phyloP scores from a whole-genome alignment of 306 rosid genomes.

The Hippophae rhamnoides region DNA sequence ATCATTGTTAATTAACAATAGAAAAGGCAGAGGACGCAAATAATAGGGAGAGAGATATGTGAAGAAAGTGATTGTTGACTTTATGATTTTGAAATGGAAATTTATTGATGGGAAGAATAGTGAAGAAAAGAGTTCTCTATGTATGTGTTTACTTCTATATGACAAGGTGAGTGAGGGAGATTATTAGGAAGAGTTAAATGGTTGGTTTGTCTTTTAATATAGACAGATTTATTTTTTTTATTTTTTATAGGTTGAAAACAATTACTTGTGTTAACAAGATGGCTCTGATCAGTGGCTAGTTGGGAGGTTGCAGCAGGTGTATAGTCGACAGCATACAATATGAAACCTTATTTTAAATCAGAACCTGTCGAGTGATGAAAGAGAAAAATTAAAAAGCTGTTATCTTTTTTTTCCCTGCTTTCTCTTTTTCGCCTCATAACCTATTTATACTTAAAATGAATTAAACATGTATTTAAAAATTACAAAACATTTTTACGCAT shows the following conservation, averaged over 20 bases:
- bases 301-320: background rate
- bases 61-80: background rate
- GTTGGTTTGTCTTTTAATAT: background rate
- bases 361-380: background rate
- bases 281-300: background rate
- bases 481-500: no score
- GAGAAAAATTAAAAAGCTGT: background rate
- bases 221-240: background rate
- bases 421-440: no score
- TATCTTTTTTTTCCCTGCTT: no score
- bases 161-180: background rate
- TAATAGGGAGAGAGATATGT: background rate
- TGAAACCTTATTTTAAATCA: background rate
- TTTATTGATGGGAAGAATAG: background rate
- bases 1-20: conserved; percentile 34
- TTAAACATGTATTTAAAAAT: no score
- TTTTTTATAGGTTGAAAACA: background rate
- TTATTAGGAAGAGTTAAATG: no score
- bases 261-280: background rate
- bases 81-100: background rate
- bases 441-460: no score
- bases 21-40: background rate
- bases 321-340: background rate
- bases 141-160: background rate
- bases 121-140: background rate